Evolutionary conservation across 164 flowering plant genomes (phyloP), one percentile per base, ranked within the genome.

Genomic region (Berberis thunbergii): DNA sequence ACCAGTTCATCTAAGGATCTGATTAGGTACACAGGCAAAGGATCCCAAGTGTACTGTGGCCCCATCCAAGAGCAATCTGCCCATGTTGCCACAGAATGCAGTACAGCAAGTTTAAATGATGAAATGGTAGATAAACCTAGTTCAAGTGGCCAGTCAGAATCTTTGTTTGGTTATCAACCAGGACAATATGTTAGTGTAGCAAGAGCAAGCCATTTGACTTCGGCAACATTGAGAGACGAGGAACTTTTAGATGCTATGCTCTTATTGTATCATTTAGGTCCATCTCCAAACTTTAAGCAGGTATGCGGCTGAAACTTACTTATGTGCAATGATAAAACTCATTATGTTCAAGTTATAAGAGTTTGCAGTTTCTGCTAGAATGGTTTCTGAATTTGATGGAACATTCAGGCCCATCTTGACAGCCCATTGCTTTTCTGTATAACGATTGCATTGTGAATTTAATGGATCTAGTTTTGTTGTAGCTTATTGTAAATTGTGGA

Each of bases 81-180:
- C 72, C 97, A 88, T 71, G 93, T 81, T 72, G 77, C 84, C 12
- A 73, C 88, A 12, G 96, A 93, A 54, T 93, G 92, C 78, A 90
- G 86, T 74, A 56, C 87, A 49, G 82, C 86, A 70, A 84, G 73
- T 76, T 54, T 93, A 73, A 83, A 81, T 85, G 96, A 85, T 69
- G 98, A 93, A 59, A 84, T 93, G 45, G 79, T 73, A n/a, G 89
- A 89, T 74, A 93, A 93, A 70, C 94, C 98, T 61, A 86, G 98
- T 77, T 74, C 98, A n/a, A 93, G 98, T 74, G 86, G 81, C 54
- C 91, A 83, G 63, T 68, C 97, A 68, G 90, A 83, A 65, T 65
- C 90, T 10, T 91, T 82, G 48, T 81, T 76, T 75, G 75, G 72
- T 66, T 88, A 81, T 73, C 80, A 79, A 48, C 78, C 81, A 9